phyloP scores from a whole-genome alignment of 768 basidiomycete genomes.

The Coprinellus aureogranulatus region DNA sequence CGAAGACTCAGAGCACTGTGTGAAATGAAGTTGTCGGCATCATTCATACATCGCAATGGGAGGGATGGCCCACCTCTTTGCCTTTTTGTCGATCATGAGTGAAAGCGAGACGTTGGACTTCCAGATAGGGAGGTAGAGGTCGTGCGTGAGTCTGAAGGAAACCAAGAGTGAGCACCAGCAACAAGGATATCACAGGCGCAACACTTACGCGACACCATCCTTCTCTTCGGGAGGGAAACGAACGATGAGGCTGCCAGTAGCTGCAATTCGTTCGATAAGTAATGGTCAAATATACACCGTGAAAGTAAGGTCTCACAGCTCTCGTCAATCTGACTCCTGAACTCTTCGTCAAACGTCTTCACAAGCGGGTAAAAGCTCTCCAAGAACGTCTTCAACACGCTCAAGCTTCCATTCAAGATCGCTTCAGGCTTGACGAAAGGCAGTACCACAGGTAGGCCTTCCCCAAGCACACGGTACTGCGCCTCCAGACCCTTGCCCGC shows the following conservation, averaged over 20 bases:
- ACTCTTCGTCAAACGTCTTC: constrained; percentile 58
- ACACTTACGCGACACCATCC: constrained; percentile 54
- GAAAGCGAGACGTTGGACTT: constrained; percentile 84
- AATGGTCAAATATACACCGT: background rate
- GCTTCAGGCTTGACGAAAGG: constrained; percentile 69
- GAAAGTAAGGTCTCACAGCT: constrained; percentile 45
- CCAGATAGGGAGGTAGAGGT: constrained; percentile 93
- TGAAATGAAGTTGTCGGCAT: too few relatives aligned
- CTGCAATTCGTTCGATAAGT: constrained; percentile 33
- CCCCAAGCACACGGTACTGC: constrained; percentile 76
- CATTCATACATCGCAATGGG: background rate
- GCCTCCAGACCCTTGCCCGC: constrained; percentile 46
- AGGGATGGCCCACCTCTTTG: constrained; percentile 68
- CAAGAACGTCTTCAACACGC: constrained; percentile 63
- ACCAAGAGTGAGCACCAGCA: background rate
- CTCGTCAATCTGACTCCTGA: constrained; percentile 50
- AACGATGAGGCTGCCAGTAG: constrained; percentile 69
- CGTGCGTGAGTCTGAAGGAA: constrained; percentile 61
- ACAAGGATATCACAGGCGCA: background rate
- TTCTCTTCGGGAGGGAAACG: constrained; percentile 57
- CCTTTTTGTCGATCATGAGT: constrained; percentile 95
- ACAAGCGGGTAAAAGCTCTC: constrained; percentile 79
- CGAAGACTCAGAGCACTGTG: constrained; percentile 82
- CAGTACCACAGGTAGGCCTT: constrained; percentile 82
- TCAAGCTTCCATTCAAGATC: constrained; percentile 58